Conservation (phyloP, 2,329 filamentous ascomycete genomes). For the Fusarium sp. region DNA sequence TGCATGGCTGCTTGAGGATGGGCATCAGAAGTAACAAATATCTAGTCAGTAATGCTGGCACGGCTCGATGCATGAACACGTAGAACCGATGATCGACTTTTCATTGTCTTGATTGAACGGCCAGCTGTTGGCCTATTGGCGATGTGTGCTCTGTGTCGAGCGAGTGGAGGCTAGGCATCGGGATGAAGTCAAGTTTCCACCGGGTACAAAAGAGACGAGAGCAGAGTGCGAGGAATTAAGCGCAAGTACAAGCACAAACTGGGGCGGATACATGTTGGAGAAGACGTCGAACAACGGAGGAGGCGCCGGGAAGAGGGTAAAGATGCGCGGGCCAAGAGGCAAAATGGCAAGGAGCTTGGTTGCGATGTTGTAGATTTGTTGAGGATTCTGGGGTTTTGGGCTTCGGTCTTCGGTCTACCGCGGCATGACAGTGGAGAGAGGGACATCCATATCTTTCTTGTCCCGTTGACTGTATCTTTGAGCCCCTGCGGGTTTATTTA, state of each 20-base stretch:
- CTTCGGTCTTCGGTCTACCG: constrained; percentile 20
- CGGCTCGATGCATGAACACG: not conserved
- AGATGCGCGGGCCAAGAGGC: constrained; percentile 41
- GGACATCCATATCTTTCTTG: not conserved
- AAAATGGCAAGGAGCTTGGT: constrained; percentile 25
- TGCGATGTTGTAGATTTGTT: constrained; percentile 37
- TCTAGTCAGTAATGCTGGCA: not conserved
- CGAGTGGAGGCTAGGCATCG: not conserved
- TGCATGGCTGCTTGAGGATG: not conserved
- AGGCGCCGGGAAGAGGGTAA: constrained; percentile 35
- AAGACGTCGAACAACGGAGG: constrained; percentile 35
- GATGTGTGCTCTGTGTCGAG: constrained; percentile 7
- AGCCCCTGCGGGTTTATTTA: constrained; percentile 8
- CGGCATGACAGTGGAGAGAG: constrained; percentile 25
- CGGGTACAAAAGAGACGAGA: constrained; percentile 14
- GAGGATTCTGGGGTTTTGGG: constrained; percentile 35
- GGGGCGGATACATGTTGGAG: constrained; percentile 19
- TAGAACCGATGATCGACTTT: not conserved
- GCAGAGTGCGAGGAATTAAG: constrained; percentile 7
- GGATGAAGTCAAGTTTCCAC: constrained; percentile 25
- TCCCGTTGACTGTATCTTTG: not conserved
- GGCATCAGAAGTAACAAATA: not conserved
- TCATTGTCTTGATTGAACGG: not conserved
- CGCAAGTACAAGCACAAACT: not conserved
- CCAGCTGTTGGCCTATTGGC: not conserved